These are phyloP conservation scores for Huntiella abstrusa DNA, from an alignment of 2,329 filamentous ascomycete species.

Conservation along the genomic window DNA sequence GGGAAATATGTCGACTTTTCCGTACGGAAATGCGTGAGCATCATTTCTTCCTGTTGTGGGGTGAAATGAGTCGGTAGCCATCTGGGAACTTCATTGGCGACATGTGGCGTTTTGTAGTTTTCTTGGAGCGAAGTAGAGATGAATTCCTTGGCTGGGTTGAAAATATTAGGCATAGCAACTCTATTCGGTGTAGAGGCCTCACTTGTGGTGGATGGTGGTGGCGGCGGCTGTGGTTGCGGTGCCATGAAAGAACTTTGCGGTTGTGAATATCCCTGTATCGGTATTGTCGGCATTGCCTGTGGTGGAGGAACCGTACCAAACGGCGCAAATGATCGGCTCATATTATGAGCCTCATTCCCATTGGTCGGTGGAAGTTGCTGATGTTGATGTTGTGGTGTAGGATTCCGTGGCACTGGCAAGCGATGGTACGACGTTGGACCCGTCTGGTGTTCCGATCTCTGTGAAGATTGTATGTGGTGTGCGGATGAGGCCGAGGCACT, in stretches of 20 bases:
- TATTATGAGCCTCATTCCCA: not conserved
- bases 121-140: conserved; percentile 5
- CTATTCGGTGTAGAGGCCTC: not conserved
- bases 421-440: not conserved
- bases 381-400: not conserved
- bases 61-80: conserved; percentile 7
- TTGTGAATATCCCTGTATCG: not conserved
- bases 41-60: conserved; percentile 1
- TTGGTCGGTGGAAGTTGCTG: not conserved
- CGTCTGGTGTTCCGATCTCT: not conserved
- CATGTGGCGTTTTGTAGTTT: not conserved
- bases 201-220: not conserved
- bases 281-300: not conserved
- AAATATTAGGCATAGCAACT: conserved; percentile 9
- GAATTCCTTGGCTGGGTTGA: conserved; percentile 10
- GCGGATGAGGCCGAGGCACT: conserved; percentile 8
- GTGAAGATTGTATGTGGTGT: not conserved
- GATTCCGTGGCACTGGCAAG: not conserved
- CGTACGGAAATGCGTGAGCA: conserved; percentile 12
- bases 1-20: conserved; percentile 17
- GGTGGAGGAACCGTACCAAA: not conserved
- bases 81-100: not conserved
- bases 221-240: not conserved
- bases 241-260: not conserved
- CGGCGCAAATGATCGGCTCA: too few species aligned